A percentile compares a stretch with the other conserved stretches of the same genome.
Evolutionary conservation across 2,329 filamentous ascomycete species (phyloP).

Genomic region (Cryphonectria carpinicola): DNA sequence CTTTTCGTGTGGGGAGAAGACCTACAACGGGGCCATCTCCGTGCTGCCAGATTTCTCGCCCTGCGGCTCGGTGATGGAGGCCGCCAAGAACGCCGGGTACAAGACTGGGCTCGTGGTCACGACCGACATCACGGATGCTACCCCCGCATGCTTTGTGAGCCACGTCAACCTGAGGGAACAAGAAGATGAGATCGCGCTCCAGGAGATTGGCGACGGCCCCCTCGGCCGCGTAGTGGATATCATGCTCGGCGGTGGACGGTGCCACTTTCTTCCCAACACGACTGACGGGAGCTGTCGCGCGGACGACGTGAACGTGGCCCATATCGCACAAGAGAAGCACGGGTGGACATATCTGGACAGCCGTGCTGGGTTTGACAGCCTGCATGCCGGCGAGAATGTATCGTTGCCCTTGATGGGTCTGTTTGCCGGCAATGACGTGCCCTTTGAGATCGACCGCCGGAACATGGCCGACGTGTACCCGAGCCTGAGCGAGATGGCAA

Average conservation of each 20-base stretch:
- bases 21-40: conserved; percentile 95
- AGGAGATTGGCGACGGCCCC: conserved; percentile 87
- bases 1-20: conserved; percentile 91
- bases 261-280: conserved; percentile 87
- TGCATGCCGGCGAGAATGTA: conserved; percentile 68
- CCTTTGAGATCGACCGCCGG: conserved; percentile 89
- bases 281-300: conserved; percentile 79
- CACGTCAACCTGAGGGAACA: conserved; percentile 81
- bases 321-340: conserved; percentile 71
- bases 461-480: conserved; percentile 81
- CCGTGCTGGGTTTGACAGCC: conserved; percentile 74
- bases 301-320: conserved; percentile 77
- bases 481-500: conserved; percentile 88
- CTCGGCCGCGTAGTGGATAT: conserved; percentile 88
- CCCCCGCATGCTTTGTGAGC: conserved; percentile 90
- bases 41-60: conserved; percentile 83
- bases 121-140: conserved; percentile 93
- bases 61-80: conserved; percentile 91
- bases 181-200: conserved; percentile 88
- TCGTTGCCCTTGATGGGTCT: conserved; percentile 85
- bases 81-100: conserved; percentile 89
- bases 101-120: conserved; percentile 94
- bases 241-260: conserved; percentile 90
- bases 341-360: conserved; percentile 80
- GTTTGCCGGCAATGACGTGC: conserved; percentile 81